Evolutionary conservation across 345 rosid species (phyloP).

Genomic region (Turnera subulata): DNA sequence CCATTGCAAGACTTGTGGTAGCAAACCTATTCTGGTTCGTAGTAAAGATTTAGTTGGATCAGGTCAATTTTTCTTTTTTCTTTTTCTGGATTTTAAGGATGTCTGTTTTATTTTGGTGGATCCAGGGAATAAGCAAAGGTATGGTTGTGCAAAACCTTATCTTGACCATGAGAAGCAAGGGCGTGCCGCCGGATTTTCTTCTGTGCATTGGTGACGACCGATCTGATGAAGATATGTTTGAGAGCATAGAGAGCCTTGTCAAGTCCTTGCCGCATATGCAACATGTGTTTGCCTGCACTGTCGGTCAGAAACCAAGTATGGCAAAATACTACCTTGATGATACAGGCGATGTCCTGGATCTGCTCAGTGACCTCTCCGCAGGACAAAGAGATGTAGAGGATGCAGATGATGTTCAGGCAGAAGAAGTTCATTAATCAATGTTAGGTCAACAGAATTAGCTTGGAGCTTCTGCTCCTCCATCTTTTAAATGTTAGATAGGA

Average conservation of each 20-base stretch:
- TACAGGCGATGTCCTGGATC: conserved; percentile 45
- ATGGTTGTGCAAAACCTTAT: conserved; percentile 56
- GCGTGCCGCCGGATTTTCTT: conserved; percentile 60
- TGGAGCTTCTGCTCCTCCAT: too few relatives aligned
- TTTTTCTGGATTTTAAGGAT: neutral
- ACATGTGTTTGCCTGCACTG: conserved; percentile 71
- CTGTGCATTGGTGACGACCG: conserved; percentile 81
- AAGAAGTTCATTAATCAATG: too few relatives aligned
- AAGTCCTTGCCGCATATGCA: conserved; percentile 35
- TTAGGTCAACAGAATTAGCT: too few relatives aligned
- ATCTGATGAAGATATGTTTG: conserved; percentile 89
- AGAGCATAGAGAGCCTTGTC: conserved; percentile 38
- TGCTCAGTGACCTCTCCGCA: conserved; percentile 54
- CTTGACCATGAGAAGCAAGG: conserved; percentile 42
- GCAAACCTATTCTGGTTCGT: too few relatives aligned
- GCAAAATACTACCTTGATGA: conserved; percentile 79
- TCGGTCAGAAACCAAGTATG: conserved; percentile 89
- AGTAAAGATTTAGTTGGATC: too few relatives aligned
- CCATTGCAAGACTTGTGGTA: too few relatives aligned
- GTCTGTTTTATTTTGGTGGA: conserved; percentile 9
- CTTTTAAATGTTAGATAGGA: too few relatives aligned
- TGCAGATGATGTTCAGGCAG: neutral
- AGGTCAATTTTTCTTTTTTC: too few relatives aligned
- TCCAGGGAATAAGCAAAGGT: conserved; percentile 80
- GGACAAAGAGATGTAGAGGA: conserved; percentile 27